Evolutionary conservation across 176 grass and related monocot genomes (phyloP).

Genomic region (Elymus sibiricus): DNA sequence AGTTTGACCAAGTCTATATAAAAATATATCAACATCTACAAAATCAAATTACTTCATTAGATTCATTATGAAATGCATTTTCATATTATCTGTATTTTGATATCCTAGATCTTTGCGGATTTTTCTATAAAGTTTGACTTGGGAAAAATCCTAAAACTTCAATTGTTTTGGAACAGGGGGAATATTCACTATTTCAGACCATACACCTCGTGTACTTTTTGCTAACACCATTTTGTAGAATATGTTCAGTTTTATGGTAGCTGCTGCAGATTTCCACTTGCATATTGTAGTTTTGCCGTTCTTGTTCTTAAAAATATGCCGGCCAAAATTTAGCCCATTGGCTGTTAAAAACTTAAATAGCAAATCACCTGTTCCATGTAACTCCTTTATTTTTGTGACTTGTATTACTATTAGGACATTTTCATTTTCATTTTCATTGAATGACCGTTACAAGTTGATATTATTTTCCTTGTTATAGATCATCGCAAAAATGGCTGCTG

Average conservation of each 20-base stretch:
- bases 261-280: neutral
- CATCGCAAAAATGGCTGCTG: constrained; percentile 96
- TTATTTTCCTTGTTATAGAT: constrained; percentile 45
- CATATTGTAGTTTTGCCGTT: neutral
- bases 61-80: too few relatives aligned
- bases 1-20: too few relatives aligned
- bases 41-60: too few relatives aligned
- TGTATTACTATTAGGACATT: neutral
- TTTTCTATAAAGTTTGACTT: too few relatives aligned
- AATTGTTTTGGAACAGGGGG: too few relatives aligned
- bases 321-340: neutral
- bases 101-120: too few relatives aligned
- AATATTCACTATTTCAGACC: neutral
- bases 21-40: too few relatives aligned
- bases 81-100: too few relatives aligned
- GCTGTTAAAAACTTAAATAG: neutral
- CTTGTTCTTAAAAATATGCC: neutral
- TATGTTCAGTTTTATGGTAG: neutral
- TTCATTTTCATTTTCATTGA: neutral
- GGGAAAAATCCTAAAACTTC: too few relatives aligned
- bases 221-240: neutral
- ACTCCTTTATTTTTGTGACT: neutral
- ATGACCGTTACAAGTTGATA: neutral
- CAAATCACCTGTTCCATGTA: neutral
- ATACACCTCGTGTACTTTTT: neutral